Conservation (phyloP, 306 rosid species). For the Rubus parviflorus region DNA sequence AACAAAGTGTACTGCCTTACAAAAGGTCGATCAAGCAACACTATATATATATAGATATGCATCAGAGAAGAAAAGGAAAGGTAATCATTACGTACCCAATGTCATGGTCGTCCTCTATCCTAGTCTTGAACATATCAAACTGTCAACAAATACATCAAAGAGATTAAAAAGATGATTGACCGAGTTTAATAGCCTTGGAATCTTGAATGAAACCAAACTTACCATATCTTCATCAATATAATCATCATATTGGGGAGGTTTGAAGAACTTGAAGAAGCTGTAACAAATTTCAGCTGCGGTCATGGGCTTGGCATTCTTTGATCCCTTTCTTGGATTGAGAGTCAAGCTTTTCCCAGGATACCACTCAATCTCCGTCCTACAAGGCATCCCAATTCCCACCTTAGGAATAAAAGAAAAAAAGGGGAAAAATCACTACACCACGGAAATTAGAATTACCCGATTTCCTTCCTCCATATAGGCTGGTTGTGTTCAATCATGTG, state of each 20-base stretch:
- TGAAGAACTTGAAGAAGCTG: conserved; percentile 76
- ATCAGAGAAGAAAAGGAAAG: conserved; percentile 6
- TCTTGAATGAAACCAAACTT: conserved; percentile 11
- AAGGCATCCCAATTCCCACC: conserved; percentile 8
- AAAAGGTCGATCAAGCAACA: not conserved
- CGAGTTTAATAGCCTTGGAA: not conserved
- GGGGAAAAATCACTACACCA: conserved; percentile 10
- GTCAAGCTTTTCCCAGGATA: conserved; percentile 67
- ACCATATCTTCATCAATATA: conserved; percentile 64
- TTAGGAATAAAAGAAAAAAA: not conserved
- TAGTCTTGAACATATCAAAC: conserved; percentile 57
- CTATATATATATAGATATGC: not conserved
- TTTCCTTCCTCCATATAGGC: conserved; percentile 65
- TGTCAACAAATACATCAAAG: conserved; percentile 12
- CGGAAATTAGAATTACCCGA: conserved; percentile 50
- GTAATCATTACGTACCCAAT: conserved; percentile 49
- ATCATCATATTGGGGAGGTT: conserved; percentile 71
- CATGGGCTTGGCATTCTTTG: conserved; percentile 68
- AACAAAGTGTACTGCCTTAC: not conserved
- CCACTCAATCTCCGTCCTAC: conserved; percentile 80
- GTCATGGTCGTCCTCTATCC: conserved; percentile 64
- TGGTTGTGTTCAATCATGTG: conserved; percentile 71
- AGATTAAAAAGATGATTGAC: not conserved
- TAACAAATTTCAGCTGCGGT: conserved; percentile 67
- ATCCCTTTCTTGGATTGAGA: conserved; percentile 70